phyloP scores from a whole-genome alignment of 179 eudicot species.

The Patellifolia procumbens region DNA sequence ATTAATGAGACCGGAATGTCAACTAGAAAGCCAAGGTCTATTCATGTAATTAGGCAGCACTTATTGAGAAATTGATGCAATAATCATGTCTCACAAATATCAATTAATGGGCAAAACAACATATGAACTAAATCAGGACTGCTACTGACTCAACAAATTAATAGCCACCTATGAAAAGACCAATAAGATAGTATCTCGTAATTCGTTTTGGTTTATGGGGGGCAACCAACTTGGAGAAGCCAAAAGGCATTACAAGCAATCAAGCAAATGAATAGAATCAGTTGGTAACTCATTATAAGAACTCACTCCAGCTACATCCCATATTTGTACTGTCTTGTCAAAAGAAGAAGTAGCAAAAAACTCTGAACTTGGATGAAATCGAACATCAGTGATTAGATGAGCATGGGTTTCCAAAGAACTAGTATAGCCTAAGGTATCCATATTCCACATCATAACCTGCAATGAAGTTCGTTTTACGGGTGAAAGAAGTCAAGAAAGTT shows the following conservation, averaged over 20 bases:
- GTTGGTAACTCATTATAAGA: neutral
- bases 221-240: neutral
- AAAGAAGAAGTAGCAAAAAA: conserved; percentile 61
- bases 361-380: conserved; percentile 54
- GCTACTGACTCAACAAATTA: neutral
- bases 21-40: neutral
- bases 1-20: neutral
- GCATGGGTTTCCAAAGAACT: conserved; percentile 38
- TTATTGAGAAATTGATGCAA: neutral
- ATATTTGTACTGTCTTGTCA: conserved; percentile 55
- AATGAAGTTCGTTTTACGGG: neutral
- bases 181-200: neutral
- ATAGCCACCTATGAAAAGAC: neutral
- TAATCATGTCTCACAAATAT: neutral
- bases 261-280: neutral
- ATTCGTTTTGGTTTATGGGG: neutral
- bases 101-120: neutral
- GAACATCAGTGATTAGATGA: conserved; percentile 51
- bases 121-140: neutral
- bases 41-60: neutral
- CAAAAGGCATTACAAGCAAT: neutral
- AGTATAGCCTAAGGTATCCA: conserved; percentile 28
- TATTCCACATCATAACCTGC: conserved; percentile 51
- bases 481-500: neutral
- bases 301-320: conserved; percentile 57